Conservation (phyloP, 2,329 filamentous ascomycete species). For the Aspergillus terreus region DNA sequence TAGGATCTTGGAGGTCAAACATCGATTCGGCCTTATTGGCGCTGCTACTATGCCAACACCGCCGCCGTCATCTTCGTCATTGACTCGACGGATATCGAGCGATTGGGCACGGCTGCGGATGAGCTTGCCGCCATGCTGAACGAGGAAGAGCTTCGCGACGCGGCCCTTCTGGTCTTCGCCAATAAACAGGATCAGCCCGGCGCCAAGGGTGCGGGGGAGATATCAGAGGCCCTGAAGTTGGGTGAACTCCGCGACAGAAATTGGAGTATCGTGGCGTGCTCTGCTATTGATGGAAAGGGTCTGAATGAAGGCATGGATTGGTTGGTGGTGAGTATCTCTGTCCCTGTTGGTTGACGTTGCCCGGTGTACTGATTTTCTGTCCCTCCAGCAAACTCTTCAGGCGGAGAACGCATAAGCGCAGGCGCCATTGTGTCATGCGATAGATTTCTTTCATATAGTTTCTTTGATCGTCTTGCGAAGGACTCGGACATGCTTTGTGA, state of each 20-base stretch:
- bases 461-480: slow-evolving; percentile 14
- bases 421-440: slow-evolving; percentile 25
- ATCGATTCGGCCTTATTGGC: slow-evolving; percentile 97
- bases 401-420: slow-evolving; percentile 40
- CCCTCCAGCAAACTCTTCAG: slow-evolving; percentile 40
- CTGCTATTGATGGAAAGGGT: slow-evolving; percentile 89
- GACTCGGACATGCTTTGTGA: slow-evolving; percentile 7
- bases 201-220: slow-evolving; percentile 93
- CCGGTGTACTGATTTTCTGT: slow-evolving; percentile 11
- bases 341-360: not conserved
- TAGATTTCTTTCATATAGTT: slow-evolving; percentile 31
- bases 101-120: slow-evolving; percentile 85
- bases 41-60: slow-evolving; percentile 98
- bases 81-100: slow-evolving; percentile 95
- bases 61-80: slow-evolving; percentile 98
- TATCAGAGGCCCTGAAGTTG: slow-evolving; percentile 85
- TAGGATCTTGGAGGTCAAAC: slow-evolving; percentile 95
- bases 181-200: slow-evolving; percentile 99
- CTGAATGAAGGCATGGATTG: slow-evolving; percentile 99
- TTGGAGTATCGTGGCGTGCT: slow-evolving; percentile 98
- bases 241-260: slow-evolving; percentile 92
- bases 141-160: slow-evolving; percentile 93
- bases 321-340: slow-evolving; percentile 67
- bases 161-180: slow-evolving; percentile 88
- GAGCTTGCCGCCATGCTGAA: slow-evolving; percentile 93